Evolutionary conservation across 2,329 filamentous ascomycete species (phyloP), one percentile per base, ranked within the genome.

Genomic region (Pyrenophora teres): DNA sequence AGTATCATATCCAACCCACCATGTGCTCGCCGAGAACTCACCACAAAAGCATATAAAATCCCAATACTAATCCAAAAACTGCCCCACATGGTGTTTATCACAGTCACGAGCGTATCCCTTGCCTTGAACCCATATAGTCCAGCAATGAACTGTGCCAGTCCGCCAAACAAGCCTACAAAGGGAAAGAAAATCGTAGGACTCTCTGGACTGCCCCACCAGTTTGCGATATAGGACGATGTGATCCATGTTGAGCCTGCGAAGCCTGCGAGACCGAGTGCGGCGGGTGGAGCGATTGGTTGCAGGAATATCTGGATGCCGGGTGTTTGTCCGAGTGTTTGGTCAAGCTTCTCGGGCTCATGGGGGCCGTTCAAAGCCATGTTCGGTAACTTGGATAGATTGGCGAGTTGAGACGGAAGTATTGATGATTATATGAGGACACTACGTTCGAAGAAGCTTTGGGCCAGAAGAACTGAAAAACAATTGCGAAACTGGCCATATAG

Each of bases 291-390:
- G 31, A 43, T 43, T 19, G 41, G 31, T 27, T 36, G 18, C 4
- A 44, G 31, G 32, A 44, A 44, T 31, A 44, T 44, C 16, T 37
- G 41, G 32, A 44, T 44, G 15, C 41, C 41, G 3, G 41, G 41
- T 4, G 41, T 44, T 44, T 44, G 19, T 19, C 15, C 13, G 13
- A 44, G 41, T 6, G 41, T 44, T 16, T 36, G 16, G 19, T 37
- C 21, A 13, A 44, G 31, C 16, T 44, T 44, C 23, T 44, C 15
- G 19, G 31, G 25, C 2, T 35, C 16, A 9, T 13, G 25, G 21
- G 41, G 31, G 13, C 31, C 41, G 19, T 44, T 21, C 19, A 44
- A 21, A 1, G 31, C 32, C 41, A 44, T 44, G 6, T n/a, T 37
- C 4, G 6, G 31, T 9, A 5, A 21, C 16, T 4, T 1, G 13